These are phyloP conservation scores for Stephania cephalantha DNA, from an alignment of 164 flowering plant genomes.

Conservation along the genomic window DNA sequence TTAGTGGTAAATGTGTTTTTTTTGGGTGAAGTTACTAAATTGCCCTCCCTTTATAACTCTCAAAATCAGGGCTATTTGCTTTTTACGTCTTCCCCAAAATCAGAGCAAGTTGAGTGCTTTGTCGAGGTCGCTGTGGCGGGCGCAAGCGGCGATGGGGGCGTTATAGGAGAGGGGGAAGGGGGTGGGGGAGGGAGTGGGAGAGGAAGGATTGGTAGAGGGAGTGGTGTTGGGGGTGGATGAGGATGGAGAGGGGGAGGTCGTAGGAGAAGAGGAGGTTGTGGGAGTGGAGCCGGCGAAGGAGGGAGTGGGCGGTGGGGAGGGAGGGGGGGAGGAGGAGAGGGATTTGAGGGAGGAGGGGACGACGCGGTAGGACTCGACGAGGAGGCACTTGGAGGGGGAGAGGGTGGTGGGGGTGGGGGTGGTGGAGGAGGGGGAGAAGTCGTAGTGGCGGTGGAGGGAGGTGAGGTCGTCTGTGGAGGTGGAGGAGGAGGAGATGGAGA, in stretches of 20 bases:
- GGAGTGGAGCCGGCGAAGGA: slow-evolving; percentile 75
- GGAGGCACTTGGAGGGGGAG: slow-evolving; percentile 49
- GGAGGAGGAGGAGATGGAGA: slow-evolving; percentile 1
- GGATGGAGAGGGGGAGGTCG: slow-evolving; percentile 82
- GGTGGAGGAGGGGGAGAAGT: slow-evolving; percentile 48
- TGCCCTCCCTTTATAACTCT: too few relatives aligned
- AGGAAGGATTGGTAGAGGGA: too few relatives aligned
- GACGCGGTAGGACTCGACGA: slow-evolving; percentile 76
- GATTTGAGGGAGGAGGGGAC: slow-evolving; percentile 85
- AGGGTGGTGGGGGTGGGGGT: slow-evolving; percentile 18
- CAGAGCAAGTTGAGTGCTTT: slow-evolving; percentile 75
- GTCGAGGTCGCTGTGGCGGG: slow-evolving; percentile 65
- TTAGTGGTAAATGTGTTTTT: too few relatives aligned
- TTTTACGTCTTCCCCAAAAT: too few relatives aligned
- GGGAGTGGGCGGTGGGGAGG: slow-evolving; percentile 49
- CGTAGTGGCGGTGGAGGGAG: slow-evolving; percentile 46
- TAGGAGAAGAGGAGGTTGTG: slow-evolving; percentile 90
- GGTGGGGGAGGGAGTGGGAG: slow-evolving; percentile 90
- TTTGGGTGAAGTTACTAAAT: too few relatives aligned
- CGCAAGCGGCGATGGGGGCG: slow-evolving; percentile 86
- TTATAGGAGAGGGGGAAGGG: slow-evolving; percentile 80
- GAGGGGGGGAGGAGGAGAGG: slow-evolving; percentile 48
- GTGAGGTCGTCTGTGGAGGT: slow-evolving; percentile 21
- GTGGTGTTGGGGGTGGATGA: slow-evolving; percentile 70
- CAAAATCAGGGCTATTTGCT: too few relatives aligned